A percentile compares a stretch with the other conserved stretches of the same genome.
These are phyloP conservation scores for Isatis tinctoria DNA, from an alignment of 345 rosid genomes.

Conservation along the genomic window DNA sequence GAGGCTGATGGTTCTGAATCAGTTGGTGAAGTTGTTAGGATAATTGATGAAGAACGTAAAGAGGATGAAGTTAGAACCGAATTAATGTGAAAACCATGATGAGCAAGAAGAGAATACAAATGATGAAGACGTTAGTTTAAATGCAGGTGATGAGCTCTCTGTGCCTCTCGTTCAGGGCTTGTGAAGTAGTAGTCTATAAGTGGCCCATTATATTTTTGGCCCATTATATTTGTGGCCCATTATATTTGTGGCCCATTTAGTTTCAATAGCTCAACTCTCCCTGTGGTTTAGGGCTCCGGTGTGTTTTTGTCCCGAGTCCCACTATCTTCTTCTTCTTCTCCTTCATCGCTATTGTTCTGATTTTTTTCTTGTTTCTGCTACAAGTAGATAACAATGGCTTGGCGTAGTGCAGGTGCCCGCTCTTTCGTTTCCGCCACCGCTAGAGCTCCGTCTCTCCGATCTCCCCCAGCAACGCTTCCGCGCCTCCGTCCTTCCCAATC, in stretches of 20 bases:
- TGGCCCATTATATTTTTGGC: too few species aligned
- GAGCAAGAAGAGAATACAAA: too few species aligned
- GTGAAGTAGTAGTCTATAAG: too few species aligned
- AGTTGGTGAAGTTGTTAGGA: too few species aligned
- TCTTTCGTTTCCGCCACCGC: constrained; percentile 48
- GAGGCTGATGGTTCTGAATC: too few species aligned
- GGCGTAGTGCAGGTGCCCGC: constrained; percentile 45
- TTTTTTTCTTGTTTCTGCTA: background rate
- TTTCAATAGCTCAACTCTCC: background rate
- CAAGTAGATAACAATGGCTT: constrained; percentile 32
- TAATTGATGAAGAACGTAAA: too few species aligned
- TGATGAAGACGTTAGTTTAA: too few species aligned
- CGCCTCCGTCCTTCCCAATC: constrained; percentile 63
- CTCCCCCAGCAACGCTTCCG: constrained; percentile 49
- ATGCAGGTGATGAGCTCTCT: too few species aligned
- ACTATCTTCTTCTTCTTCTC: constrained; percentile 7
- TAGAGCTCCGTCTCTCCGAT: constrained; percentile 57
- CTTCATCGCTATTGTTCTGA: constrained; percentile 7
- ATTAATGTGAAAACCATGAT: too few species aligned
- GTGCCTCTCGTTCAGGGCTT: too few species aligned
- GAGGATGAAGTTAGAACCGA: too few species aligned
- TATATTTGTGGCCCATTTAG: background rate
- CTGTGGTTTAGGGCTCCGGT: constrained; percentile 12
- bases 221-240: too few species aligned
- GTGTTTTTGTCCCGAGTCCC: background rate